These are phyloP conservation scores for Solanum microdontum DNA, from an alignment of 257 asterid genomes.

Conservation along the genomic window DNA sequence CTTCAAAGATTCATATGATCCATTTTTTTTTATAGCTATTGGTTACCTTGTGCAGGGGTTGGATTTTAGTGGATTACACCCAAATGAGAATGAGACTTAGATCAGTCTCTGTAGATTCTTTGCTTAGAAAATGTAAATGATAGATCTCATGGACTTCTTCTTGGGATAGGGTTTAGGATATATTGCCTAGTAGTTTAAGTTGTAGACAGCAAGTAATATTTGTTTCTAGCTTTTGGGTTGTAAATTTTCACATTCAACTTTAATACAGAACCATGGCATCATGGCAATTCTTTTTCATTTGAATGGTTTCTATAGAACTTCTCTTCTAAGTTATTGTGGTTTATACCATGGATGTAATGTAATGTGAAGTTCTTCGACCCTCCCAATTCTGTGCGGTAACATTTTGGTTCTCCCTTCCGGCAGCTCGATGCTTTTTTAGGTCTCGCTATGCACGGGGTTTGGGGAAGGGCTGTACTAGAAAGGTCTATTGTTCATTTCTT, in stretches of 20 bases:
- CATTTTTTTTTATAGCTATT: slow-evolving; percentile 1
- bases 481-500: not conserved
- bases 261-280: not conserved
- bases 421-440: not conserved
- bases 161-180: not conserved
- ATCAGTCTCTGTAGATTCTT: slow-evolving; percentile 1
- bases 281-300: not conserved
- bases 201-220: not conserved
- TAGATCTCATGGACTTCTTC: not conserved
- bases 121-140: slow-evolving; percentile 3
- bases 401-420: not conserved
- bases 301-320: not conserved
- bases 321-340: not conserved
- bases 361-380: not conserved
- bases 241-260: not conserved
- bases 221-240: not conserved
- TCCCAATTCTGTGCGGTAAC: not conserved
- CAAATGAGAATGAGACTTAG: slow-evolving; percentile 1
- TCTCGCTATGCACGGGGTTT: not conserved
- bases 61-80: not conserved
- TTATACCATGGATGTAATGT: not conserved
- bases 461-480: not conserved
- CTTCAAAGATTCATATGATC: not conserved
- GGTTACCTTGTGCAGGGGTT: slow-evolving; percentile 1
- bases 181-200: not conserved